phyloP scores from a whole-genome alignment of 495 filamentous ascomycete genomes.

The Chaetomium cochliodes region DNA sequence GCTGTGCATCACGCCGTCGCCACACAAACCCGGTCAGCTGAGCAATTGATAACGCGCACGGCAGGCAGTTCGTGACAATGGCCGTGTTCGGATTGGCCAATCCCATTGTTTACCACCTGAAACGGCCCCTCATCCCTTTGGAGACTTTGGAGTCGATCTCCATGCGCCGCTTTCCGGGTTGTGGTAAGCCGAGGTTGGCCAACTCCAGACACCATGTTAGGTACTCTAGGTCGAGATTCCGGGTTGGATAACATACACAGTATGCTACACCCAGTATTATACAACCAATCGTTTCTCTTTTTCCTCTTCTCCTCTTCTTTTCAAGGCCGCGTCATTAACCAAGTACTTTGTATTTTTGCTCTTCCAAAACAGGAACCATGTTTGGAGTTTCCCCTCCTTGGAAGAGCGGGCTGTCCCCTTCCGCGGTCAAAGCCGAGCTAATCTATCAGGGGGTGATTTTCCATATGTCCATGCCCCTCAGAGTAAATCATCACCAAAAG shows the following conservation, averaged over 20 bases:
- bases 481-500: conserved; percentile 10
- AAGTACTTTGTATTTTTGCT: no score
- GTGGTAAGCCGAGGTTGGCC: background rate
- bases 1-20: background rate
- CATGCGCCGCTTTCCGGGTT: background rate
- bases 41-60: background rate
- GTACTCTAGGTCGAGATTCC: background rate
- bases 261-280: no score
- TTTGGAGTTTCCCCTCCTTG: background rate
- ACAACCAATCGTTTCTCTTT: no score
- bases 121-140: background rate
- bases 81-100: conserved; percentile 1
- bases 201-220: background rate
- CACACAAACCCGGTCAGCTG: background rate
- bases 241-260: no score
- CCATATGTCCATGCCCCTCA: conserved; percentile 4
- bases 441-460: conserved; percentile 2
- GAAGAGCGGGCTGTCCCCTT: background rate
- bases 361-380: background rate
- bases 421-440: conserved; percentile 2
- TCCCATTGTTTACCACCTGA: background rate
- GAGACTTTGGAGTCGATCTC: background rate
- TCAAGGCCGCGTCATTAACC: background rate
- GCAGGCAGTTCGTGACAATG: background rate
- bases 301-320: background rate